Base-by-base conservation (phyloP, 2,329 filamentous ascomycete genomes). In the Incumbomyces lentus region DNA sequence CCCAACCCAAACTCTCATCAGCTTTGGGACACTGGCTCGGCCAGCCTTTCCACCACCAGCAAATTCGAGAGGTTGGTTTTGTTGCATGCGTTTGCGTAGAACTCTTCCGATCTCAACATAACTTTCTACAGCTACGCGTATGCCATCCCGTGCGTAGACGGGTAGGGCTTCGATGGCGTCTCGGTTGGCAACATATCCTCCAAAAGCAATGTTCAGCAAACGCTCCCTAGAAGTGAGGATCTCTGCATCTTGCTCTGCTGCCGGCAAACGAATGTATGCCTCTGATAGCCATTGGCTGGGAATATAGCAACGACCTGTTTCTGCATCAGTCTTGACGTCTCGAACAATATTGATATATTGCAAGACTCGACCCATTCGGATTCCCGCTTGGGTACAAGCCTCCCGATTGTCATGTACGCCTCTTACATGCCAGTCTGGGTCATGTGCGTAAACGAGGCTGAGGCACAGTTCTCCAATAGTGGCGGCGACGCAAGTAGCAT, bases 341-440 rank as follows among this genome's bases (percentile, higher is more conserved):
- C 84, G 78, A 2, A 82, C 79, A 50, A 88, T 86, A 57, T 87
- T 88, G 56, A 85, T 76, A 55, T 82, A 86, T 57, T 88, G 83
- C n/a, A 87, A 65, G 1, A 83, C 82, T 30, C 82, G 73, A 0
- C 84, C 84, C 82, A 86, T 86, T 22, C 71, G 68, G 16, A 71
- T 69, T 1, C 81, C 81, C 1, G 79, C 74, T 13, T 66, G 58
- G 12, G 81, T 65, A 5, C 84, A 68, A 2, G 64, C 58, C 12
- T 66, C 59, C 34, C 48, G 49, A 16, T 45, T 38, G 3, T 45
- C 34, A 11, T 26, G 32, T 10, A 17, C 34, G 5, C 22, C 17
- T 26, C 35, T 62, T 52, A 22, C 68, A 63, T 36, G 60, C 30
- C 34, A 22, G 48, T 39, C 65, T 45, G 32, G 52, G 22, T 49